phyloP scores from a whole-genome alignment of 2,329 filamentous ascomycete species.

The Bisporella sp. region DNA sequence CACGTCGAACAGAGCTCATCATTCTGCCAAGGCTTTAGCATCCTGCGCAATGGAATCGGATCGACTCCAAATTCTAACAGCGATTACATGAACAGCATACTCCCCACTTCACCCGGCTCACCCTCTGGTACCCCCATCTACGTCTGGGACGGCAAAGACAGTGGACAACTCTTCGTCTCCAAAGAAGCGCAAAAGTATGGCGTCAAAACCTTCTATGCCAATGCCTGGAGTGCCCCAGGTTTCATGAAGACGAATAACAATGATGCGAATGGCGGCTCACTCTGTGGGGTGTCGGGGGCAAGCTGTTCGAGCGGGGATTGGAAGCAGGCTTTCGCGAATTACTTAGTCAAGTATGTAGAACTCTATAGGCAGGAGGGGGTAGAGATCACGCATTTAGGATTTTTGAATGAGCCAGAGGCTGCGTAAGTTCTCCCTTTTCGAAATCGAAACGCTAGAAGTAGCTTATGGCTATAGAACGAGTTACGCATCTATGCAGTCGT shows the following conservation, averaged over 20 bases:
- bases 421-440: not conserved
- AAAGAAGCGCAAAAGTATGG: slow-evolving; percentile 38
- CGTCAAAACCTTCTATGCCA: slow-evolving; percentile 38
- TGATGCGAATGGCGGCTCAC: slow-evolving; percentile 36
- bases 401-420: slow-evolving; percentile 39
- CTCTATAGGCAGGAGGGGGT: slow-evolving; percentile 35
- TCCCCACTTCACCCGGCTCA: slow-evolving; percentile 37
- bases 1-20: no score
- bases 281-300: slow-evolving; percentile 37
- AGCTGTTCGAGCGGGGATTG: slow-evolving; percentile 37
- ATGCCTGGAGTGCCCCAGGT: slow-evolving; percentile 43
- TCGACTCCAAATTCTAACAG: slow-evolving; percentile 25
- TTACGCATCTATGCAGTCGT: slow-evolving; percentile 41
- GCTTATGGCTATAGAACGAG: slow-evolving; percentile 10
- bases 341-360: slow-evolving; percentile 39
- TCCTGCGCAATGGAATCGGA: slow-evolving; percentile 43
- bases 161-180: slow-evolving; percentile 44
- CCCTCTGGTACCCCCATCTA: slow-evolving; percentile 36
- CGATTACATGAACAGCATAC: slow-evolving; percentile 33
- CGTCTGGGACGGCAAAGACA: slow-evolving; percentile 38
- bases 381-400: slow-evolving; percentile 34
- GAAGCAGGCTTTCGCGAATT: slow-evolving; percentile 41
- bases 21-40: slow-evolving; percentile 29
- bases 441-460: slow-evolving; percentile 7
- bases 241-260: slow-evolving; percentile 44